Conservation (phyloP, 2,329 filamentous ascomycete species). For the Aspergillus proliferans region DNA sequence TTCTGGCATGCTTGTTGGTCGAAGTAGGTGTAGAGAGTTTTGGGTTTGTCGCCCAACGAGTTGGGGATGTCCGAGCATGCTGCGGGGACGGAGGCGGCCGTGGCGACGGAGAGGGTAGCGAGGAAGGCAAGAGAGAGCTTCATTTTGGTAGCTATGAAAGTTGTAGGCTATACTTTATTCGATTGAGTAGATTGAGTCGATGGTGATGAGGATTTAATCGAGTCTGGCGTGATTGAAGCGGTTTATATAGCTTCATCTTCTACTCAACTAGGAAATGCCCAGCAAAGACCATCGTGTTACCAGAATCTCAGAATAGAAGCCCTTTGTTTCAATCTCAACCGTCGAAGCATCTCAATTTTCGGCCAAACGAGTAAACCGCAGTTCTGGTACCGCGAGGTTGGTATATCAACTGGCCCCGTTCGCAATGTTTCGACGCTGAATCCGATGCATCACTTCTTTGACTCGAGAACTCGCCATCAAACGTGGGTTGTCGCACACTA, state of each 20-base stretch:
- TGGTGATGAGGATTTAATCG: not conserved
- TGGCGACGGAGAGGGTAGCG: not conserved
- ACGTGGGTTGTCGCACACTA: not conserved
- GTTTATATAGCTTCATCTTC: not conserved
- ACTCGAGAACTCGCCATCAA: not conserved
- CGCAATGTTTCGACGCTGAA: not conserved
- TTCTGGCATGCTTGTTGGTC: constrained; percentile 6
- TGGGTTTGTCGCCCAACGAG: constrained; percentile 7
- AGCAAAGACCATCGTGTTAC: not conserved
- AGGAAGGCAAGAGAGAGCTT: not conserved
- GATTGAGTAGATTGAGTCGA: not conserved
- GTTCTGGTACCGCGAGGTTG: not conserved
- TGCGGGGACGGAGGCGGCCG: not conserved
- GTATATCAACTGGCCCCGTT: not conserved
- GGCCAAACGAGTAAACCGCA: not conserved
- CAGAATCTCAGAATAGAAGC: not conserved
- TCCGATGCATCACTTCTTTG: not conserved
- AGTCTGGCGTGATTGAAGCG: not conserved
- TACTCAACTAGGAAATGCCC: not conserved
- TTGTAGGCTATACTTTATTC: not conserved
- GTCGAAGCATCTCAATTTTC: not conserved
- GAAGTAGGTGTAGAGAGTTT: constrained; percentile 7
- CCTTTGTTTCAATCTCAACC: not conserved
- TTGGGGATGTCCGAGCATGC: constrained; percentile 6
- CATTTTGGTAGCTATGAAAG: not conserved